These are phyloP conservation scores for Eucalyptus marginata DNA, from an alignment of 345 rosid genomes.

Conservation along the genomic window DNA sequence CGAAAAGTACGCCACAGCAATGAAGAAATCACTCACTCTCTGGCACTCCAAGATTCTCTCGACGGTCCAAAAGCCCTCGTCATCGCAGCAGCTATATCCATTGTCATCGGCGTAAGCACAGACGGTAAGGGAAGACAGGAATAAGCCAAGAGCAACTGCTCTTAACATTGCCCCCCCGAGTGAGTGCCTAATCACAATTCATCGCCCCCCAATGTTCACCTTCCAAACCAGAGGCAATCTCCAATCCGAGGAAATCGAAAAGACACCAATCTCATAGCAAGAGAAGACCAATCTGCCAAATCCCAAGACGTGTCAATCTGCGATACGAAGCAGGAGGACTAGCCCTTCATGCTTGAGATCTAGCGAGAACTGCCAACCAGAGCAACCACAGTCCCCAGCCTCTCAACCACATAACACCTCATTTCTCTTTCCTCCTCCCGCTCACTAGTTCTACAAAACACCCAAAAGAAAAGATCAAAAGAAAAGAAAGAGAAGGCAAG, in stretches of 20 bases:
- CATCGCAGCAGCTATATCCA: conserved; percentile 74
- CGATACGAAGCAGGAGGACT: background rate
- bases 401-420: background rate
- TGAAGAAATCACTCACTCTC: conserved; percentile 82
- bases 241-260: background rate
- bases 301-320: conserved; percentile 10
- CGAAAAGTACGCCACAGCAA: conserved; percentile 87
- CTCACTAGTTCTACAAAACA: background rate
- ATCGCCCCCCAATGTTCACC: background rate
- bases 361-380: background rate
- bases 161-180: conserved; percentile 43
- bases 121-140: conserved; percentile 20
- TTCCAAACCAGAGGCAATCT: background rate
- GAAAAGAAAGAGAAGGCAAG: background rate
- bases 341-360: background rate
- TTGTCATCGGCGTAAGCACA: conserved; percentile 36
- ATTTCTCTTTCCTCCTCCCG: background rate
- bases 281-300: background rate
- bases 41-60: conserved; percentile 75
- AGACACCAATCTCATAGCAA: background rate
- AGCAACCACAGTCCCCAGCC: background rate
- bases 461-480: background rate
- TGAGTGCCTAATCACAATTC: background rate
- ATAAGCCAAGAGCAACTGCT: conserved; percentile 31
- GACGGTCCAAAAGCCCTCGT: conserved; percentile 62